Evolutionary conservation across 768 basidiomycete genomes (phyloP), one percentile per base, ranked within the genome.

Genomic region (Lactarius quietus): DNA sequence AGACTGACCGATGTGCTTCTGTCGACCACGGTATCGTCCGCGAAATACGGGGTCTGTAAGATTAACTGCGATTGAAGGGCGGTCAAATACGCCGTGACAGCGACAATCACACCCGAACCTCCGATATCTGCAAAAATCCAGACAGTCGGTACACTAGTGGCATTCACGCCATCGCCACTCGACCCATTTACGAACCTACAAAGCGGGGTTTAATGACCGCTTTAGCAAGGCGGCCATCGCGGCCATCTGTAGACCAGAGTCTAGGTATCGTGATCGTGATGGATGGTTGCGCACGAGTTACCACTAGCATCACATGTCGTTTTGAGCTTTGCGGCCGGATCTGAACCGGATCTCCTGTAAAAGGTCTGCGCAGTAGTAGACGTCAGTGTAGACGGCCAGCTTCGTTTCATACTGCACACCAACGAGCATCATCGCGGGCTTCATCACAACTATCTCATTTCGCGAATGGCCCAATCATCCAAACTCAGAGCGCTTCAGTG

Each of bases 361-460:
- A n/a, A n/a, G n/a, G n/a, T n/a, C n/a, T n/a, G n/a, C n/a, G n/a
- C n/a, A n/a, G n/a, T n/a, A n/a, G n/a, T n/a, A n/a, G n/a, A n/a
- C 36, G 36, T 5, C 36, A 6, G 36, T 35, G 33, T 23, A 28
- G 23, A 15, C 48, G 23, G 8, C 48, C 12, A 14, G 48, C 23
- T 5, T 14, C 10, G 26, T 14, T 15, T 38, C 38, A 15, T 15
- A 38, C 15, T 36, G 35, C 12, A 10, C 38, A 36, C 23, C 48
- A 52, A 87, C 66, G 78, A 90, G 59, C 84, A 81, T 73, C 86
- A 89, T 74, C 76, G 90, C 29, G 82, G 83, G 35, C 82, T 85
- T 48, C 89, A 89, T 70, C 74, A 89, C 3, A 59, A 71, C 78
- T 23, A 72, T 76, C 3, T 70, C 80, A 51, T 23, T 38, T 26